Conservation (phyloP, 73 alveolate genomes). For the Uronychia binucleata region DNA sequence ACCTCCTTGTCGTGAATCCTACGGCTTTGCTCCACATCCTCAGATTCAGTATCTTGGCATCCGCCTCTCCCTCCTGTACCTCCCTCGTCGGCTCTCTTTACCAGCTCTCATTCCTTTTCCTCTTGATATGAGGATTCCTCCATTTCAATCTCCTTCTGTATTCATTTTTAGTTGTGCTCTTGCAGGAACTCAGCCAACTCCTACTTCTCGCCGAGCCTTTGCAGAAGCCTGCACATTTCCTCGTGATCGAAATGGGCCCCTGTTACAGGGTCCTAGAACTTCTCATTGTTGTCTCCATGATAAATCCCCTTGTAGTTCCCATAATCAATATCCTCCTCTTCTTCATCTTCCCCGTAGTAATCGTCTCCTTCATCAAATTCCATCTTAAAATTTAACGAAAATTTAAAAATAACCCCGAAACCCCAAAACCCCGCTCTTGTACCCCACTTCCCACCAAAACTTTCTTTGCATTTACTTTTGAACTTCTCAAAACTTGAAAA, state of each 20-base stretch:
- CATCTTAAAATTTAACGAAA: not conserved
- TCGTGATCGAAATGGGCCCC: constrained; percentile 55
- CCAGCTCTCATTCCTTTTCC: not conserved
- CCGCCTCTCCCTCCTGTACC: not conserved
- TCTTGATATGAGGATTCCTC: not conserved
- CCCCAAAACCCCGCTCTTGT: too few species aligned
- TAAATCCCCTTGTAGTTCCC: constrained; percentile 64
- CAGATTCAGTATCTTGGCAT: not conserved
- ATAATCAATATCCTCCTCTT: constrained; percentile 47
- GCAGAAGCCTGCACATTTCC: constrained; percentile 43
- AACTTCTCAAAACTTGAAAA: too few species aligned
- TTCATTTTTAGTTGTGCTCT: not conserved
- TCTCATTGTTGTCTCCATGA: constrained; percentile 49
- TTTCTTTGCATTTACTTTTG: not conserved
- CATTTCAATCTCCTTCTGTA: not conserved
- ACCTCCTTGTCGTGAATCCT: not conserved
- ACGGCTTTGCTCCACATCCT: not conserved
- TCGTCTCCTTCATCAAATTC: not conserved
- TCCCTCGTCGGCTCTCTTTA: not conserved
- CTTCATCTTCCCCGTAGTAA: constrained; percentile 1
- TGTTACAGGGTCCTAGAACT: constrained; percentile 53
- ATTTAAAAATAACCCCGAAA: too few species aligned
- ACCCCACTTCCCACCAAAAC: not conserved
- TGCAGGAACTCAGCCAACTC: not conserved
- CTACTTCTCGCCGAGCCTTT: not conserved